Percentiles rank a stretch among this genome's conserved stretches.
Conservation (phyloP, 768 basidiomycete species). For the Zangia roseola region DNA sequence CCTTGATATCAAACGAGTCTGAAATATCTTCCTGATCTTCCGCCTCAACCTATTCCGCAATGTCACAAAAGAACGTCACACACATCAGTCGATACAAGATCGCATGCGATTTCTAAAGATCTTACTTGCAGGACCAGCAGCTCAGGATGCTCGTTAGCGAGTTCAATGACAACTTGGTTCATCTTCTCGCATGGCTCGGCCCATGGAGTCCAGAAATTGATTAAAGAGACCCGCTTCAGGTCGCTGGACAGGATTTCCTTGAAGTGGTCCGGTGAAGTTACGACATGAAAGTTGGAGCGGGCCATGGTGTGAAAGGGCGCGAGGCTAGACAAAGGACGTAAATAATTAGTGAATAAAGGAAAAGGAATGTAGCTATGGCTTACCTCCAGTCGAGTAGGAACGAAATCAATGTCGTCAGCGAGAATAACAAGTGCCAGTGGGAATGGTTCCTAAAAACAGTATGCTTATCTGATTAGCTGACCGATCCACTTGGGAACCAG, state of each 20-base stretch:
- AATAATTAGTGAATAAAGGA: no score
- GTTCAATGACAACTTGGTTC: conserved; percentile 73
- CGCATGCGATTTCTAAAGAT: not conserved
- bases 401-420: no score
- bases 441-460: no score
- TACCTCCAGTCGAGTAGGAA: no score
- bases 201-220: conserved; percentile 95
- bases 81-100: not conserved
- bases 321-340: no score
- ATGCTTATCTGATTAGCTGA: no score
- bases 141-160: conserved; percentile 67
- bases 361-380: no score
- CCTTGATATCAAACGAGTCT: conserved; percentile 88
- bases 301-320: conserved; percentile 22
- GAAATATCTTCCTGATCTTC: conserved; percentile 79
- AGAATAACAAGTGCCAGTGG: no score
- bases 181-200: conserved; percentile 89
- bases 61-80: not conserved
- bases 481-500: no score
- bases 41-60: conserved; percentile 66
- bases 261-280: conserved; percentile 71
- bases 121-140: conserved; percentile 75
- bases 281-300: conserved; percentile 40
- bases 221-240: conserved; percentile 76
- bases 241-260: conserved; percentile 71